phyloP scores from a whole-genome alignment of 305 asterid species.

The Andrographis paniculata region DNA sequence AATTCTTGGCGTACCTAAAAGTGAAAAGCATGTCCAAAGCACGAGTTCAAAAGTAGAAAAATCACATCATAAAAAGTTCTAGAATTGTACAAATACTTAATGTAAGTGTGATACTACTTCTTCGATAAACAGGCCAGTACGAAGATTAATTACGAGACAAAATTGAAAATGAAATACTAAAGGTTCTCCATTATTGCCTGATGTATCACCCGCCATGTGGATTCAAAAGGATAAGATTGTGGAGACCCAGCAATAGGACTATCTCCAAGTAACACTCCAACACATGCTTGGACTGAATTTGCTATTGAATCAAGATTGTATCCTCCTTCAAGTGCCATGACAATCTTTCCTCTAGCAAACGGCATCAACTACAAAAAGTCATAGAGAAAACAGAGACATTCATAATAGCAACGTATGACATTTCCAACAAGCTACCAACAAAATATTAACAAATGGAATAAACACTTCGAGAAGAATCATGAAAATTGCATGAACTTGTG shows the following conservation, averaged over 20 bases:
- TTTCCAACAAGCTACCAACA: too few relatives aligned
- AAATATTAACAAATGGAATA: too few relatives aligned
- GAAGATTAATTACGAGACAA: constrained; percentile 2
- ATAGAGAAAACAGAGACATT: constrained; percentile 6
- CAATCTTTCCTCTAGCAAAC: constrained; percentile 85
- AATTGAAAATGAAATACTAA: neutral
- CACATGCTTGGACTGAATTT: constrained; percentile 71
- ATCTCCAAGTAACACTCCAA: constrained; percentile 55
- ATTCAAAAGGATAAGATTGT: constrained; percentile 62
- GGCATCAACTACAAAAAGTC: constrained; percentile 53
- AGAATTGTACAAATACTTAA: neutral
- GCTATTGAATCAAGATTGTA: constrained; percentile 75
- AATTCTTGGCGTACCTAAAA: constrained; percentile 56
- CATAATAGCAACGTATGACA: neutral
- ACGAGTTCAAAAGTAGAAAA: constrained; percentile 1
- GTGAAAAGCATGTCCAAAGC: constrained; percentile 10
- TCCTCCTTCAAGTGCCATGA: constrained; percentile 99
- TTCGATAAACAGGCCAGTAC: constrained; percentile 1
- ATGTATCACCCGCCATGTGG: constrained; percentile 82
- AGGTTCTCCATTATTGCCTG: constrained; percentile 30
- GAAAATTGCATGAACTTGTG: neutral
- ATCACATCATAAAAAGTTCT: neutral
- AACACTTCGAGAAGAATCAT: too few relatives aligned
- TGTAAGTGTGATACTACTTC: neutral
- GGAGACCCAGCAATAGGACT: constrained; percentile 42